Conservation (phyloP, 2,329 filamentous ascomycete genomes). For the Rhinocladiella mackenziei region DNA sequence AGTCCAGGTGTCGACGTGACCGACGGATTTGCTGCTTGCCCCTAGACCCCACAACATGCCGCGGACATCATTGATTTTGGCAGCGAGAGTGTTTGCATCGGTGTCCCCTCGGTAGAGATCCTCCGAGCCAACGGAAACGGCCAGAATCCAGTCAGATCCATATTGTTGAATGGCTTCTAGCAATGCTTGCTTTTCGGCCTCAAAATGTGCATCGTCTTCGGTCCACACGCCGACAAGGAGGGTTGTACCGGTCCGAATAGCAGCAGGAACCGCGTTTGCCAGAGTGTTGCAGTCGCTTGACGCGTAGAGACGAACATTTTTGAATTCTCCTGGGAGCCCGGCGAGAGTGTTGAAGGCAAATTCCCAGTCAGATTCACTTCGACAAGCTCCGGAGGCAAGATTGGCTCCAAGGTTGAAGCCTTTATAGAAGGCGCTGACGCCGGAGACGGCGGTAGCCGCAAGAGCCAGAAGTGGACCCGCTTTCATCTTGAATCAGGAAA, state of each 20-base stretch:
- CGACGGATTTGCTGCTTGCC: conserved; percentile 50
- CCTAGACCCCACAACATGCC: conserved; percentile 48
- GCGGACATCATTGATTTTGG: conserved; percentile 50
- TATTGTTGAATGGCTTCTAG: conserved; percentile 53
- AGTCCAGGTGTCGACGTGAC: conserved; percentile 68
- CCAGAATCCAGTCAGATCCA: conserved; percentile 58
- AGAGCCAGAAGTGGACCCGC: conserved; percentile 25
- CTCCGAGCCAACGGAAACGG: conserved; percentile 64
- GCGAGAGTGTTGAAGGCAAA: conserved; percentile 31
- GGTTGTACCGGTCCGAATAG: conserved; percentile 56
- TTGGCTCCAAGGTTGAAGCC: conserved; percentile 34
- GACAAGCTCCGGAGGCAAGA: conserved; percentile 30
- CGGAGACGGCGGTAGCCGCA: conserved; percentile 13
- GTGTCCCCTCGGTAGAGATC: conserved; percentile 59
- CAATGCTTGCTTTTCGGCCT: conserved; percentile 59
- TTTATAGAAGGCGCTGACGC: conserved; percentile 30
- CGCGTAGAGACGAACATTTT: conserved; percentile 31
- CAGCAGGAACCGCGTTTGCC: conserved; percentile 52
- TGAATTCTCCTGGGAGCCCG: conserved; percentile 31
- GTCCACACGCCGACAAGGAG: conserved; percentile 64
- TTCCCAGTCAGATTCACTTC: conserved; percentile 32
- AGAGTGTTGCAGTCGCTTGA: conserved; percentile 47
- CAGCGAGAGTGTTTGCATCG: conserved; percentile 39
- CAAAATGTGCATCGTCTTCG: conserved; percentile 48
- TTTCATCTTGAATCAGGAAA: conserved; percentile 9